These are phyloP conservation scores for Acephala macrosclerotiorum DNA, from an alignment of 2,329 filamentous ascomycete species.

Conservation along the genomic window DNA sequence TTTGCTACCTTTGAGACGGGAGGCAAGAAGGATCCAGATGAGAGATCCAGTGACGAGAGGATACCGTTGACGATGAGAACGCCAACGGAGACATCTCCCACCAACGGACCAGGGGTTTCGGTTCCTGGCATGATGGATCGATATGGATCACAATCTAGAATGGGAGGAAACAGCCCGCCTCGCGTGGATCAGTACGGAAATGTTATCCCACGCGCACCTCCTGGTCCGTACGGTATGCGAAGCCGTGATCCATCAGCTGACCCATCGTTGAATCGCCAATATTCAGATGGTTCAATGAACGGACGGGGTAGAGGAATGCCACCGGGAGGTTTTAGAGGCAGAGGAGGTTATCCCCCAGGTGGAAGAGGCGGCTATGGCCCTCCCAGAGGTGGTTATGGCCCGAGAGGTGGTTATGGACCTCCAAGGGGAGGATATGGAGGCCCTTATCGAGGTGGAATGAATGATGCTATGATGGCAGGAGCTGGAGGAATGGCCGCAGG, in stretches of 20 bases:
- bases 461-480: slow-evolving; percentile 44
- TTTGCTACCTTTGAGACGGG: slow-evolving; percentile 70
- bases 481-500: slow-evolving; percentile 46
- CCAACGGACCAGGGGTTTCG: slow-evolving; percentile 34
- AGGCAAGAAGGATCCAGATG: slow-evolving; percentile 63
- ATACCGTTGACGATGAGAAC: slow-evolving; percentile 72
- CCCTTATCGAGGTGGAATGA: slow-evolving; percentile 50
- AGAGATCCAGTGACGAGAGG: slow-evolving; percentile 71
- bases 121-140: slow-evolving; percentile 31
- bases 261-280: slow-evolving; percentile 55
- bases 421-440: slow-evolving; percentile 37
- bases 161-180: slow-evolving; percentile 43
- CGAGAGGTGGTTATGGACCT: slow-evolving; percentile 56
- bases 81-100: slow-evolving; percentile 64
- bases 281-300: slow-evolving; percentile 40
- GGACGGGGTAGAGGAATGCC: slow-evolving; percentile 39
- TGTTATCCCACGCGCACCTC: slow-evolving; percentile 45
- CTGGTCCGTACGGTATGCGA: slow-evolving; percentile 49
- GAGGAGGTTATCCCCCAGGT: slow-evolving; percentile 43
- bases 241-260: slow-evolving; percentile 55
- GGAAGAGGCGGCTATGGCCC: slow-evolving; percentile 49
- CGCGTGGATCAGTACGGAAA: slow-evolving; percentile 71
- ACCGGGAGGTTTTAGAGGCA: slow-evolving; percentile 34
- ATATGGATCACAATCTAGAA: slow-evolving; percentile 32
- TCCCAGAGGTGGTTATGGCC: slow-evolving; percentile 55